phyloP scores from a whole-genome alignment of 2,329 filamentous ascomycete species.

The Pseudogymnoascus sp. region DNA sequence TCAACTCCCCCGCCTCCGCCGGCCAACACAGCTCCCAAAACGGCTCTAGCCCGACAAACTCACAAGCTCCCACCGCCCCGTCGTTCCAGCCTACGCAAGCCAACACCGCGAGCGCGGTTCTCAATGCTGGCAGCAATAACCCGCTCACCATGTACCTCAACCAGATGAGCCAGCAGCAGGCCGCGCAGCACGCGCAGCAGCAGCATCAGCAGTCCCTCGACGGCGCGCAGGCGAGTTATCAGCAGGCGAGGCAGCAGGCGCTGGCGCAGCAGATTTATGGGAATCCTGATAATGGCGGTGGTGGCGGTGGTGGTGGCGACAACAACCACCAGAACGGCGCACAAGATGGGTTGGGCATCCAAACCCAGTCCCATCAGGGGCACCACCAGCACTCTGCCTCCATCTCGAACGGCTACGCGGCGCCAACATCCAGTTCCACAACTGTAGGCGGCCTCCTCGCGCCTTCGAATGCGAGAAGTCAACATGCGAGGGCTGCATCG shows the following conservation, averaged over 20 bases:
- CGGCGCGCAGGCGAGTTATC: slow-evolving; percentile 28
- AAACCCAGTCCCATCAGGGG: slow-evolving; percentile 69
- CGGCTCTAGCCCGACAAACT: slow-evolving; percentile 28
- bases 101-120: slow-evolving; percentile 62
- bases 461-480: slow-evolving; percentile 54
- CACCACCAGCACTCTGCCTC: slow-evolving; percentile 62
- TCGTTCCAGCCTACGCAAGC: slow-evolving; percentile 44
- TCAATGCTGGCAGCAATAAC: slow-evolving; percentile 75
- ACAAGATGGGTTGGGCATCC: slow-evolving; percentile 42
- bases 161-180: slow-evolving; percentile 67
- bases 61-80: slow-evolving; percentile 39
- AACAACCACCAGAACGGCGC: slow-evolving; percentile 51
- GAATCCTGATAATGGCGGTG: slow-evolving; percentile 20
- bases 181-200: slow-evolving; percentile 47
- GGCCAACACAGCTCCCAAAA: slow-evolving; percentile 24
- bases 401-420: slow-evolving; percentile 43
- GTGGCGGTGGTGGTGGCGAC: slow-evolving; percentile 41
- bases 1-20: slow-evolving; percentile 42
- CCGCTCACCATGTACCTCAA: slow-evolving; percentile 89
- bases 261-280: slow-evolving; percentile 40
- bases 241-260: slow-evolving; percentile 40
- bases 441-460: slow-evolving; percentile 72
- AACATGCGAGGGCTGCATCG: slow-evolving; percentile 68
- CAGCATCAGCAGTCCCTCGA: slow-evolving; percentile 37
- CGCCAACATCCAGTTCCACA: slow-evolving; percentile 38